Evolutionary conservation across 108 stramenopile species (phyloP).

Genomic region (Cyclostephanos tholiformis): DNA sequence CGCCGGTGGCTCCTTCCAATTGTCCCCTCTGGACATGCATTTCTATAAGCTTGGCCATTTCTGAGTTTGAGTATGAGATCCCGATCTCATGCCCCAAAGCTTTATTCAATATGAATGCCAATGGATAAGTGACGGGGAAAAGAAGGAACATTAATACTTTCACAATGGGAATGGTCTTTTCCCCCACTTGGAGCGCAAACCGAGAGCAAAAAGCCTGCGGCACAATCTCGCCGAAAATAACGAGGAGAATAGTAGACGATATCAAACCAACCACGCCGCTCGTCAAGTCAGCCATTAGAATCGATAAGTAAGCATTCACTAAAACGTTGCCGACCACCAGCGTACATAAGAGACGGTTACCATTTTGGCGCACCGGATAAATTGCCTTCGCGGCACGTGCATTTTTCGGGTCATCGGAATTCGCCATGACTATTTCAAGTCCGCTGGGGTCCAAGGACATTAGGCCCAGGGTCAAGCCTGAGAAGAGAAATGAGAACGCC

Average conservation of each 20-base stretch:
- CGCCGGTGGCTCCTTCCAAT: slow-evolving; percentile 86
- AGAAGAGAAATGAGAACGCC: slow-evolving; percentile 83
- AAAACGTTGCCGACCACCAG: slow-evolving; percentile 97
- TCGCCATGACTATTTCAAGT: slow-evolving; percentile 94
- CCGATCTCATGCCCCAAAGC: slow-evolving; percentile 92
- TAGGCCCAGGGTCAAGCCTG: slow-evolving; percentile 93
- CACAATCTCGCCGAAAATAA: slow-evolving; percentile 97
- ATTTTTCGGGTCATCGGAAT: slow-evolving; percentile 60
- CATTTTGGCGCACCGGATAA: slow-evolving; percentile 89
- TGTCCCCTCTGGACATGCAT: slow-evolving; percentile 88
- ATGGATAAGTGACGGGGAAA: slow-evolving; percentile 76
- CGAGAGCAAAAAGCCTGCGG: slow-evolving; percentile 96
- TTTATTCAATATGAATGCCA: slow-evolving; percentile 72
- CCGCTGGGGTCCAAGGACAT: slow-evolving; percentile 95
- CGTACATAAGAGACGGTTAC: slow-evolving; percentile 97
- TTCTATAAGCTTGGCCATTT: slow-evolving; percentile 90
- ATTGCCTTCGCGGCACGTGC: slow-evolving; percentile 72
- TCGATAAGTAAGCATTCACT: slow-evolving; percentile 94
- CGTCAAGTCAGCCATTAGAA: slow-evolving; percentile 88
- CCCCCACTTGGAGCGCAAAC: slow-evolving; percentile 91
- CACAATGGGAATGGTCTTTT: slow-evolving; percentile 82
- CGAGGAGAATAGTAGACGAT: slow-evolving; percentile 85
- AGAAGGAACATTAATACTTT: slow-evolving; percentile 80
- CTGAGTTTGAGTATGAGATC: slow-evolving; percentile 84
- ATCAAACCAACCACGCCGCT: slow-evolving; percentile 90